Percentiles rank a stretch among this genome's conserved stretches.
Evolutionary conservation across 768 basidiomycete genomes (phyloP).

Genomic region (Hericium alpestre): DNA sequence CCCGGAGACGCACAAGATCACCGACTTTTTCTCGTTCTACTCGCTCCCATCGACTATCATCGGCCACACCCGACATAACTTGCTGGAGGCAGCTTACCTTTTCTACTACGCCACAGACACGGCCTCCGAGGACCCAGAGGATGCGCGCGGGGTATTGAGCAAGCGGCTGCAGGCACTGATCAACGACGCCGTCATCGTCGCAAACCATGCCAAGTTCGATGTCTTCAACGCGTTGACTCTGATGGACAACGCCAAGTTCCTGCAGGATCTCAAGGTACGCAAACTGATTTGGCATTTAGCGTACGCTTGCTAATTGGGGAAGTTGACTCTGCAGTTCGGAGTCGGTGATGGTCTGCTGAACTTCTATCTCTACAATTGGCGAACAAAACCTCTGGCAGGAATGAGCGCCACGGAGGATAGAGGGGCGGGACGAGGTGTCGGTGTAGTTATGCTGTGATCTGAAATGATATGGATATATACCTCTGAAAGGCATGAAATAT

Average conservation of each 20-base stretch:
- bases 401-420: conserved; percentile 38
- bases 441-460: conserved; percentile 83
- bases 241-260: conserved; percentile 83
- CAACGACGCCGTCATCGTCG: conserved; percentile 71
- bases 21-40: conserved; percentile 96
- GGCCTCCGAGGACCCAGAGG: conserved; percentile 51
- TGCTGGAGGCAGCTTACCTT: conserved; percentile 88
- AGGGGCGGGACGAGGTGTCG: conserved; percentile 70
- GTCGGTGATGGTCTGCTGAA: conserved; percentile 84
- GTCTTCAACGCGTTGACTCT: conserved; percentile 92
- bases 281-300: too few species aligned
- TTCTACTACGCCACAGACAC: conserved; percentile 88
- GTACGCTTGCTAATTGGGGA: too few species aligned
- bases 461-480: not conserved
- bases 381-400: conserved; percentile 72
- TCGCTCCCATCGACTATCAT: conserved; percentile 92
- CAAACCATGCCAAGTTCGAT: conserved; percentile 81
- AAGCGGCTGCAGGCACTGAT: conserved; percentile 62
- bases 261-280: conserved; percentile 74
- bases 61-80: conserved; percentile 53
- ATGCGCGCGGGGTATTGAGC: conserved; percentile 54
- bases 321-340: conserved; percentile 56
- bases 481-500: not conserved
- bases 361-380: conserved; percentile 94
- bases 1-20: conserved; percentile 70